Percentiles rank a stretch among this genome's conserved stretches.
phyloP scores from a whole-genome alignment of 805 yeast genomes.

The Wickerhamiella alocasiicola region DNA sequence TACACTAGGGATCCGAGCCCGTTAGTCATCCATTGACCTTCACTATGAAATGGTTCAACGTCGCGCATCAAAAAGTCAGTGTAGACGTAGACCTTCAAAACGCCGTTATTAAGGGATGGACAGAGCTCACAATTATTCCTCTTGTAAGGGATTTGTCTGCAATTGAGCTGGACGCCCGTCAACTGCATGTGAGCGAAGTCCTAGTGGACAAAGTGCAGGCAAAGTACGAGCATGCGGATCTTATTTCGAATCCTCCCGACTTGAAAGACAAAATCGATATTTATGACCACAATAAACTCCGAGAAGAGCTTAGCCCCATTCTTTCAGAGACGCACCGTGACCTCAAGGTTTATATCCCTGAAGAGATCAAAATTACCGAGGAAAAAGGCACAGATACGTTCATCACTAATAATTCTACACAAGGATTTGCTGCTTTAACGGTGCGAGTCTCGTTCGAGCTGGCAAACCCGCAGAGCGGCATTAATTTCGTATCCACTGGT shows the following conservation, averaged over 20 bases:
- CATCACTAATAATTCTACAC: conserved; percentile 26
- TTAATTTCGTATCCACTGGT: conserved; percentile 47
- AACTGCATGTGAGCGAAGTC: conserved; percentile 43
- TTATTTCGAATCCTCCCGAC: conserved; percentile 30
- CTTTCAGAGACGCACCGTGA: conserved; percentile 52
- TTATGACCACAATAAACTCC: conserved; percentile 19
- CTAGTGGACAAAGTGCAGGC: conserved; percentile 51
- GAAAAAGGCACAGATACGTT: conserved; percentile 33
- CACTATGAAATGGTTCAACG: conserved; percentile 35
- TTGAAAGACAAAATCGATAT: conserved; percentile 21
- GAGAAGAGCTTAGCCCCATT: conserved; percentile 17
- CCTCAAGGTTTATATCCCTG: conserved; percentile 50
- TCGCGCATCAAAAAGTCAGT: conserved; percentile 74
- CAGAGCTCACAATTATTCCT: conserved; percentile 76
- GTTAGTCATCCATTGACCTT: neutral
- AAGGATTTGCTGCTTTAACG: conserved; percentile 54
- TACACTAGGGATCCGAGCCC: too few relatives aligned
- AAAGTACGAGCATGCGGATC: conserved; percentile 44
- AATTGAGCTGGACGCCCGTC: conserved; percentile 70
- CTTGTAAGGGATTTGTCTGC: conserved; percentile 42
- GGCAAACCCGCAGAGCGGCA: conserved; percentile 57
- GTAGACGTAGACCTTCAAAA: conserved; percentile 68
- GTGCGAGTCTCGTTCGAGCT: conserved; percentile 56
- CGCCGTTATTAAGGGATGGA: conserved; percentile 49
- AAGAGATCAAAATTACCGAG: conserved; percentile 41